Percentiles rank a stretch among this genome's conserved stretches.
Conservation (phyloP, 179 eudicot genomes). For the Patellifolia procumbens region DNA sequence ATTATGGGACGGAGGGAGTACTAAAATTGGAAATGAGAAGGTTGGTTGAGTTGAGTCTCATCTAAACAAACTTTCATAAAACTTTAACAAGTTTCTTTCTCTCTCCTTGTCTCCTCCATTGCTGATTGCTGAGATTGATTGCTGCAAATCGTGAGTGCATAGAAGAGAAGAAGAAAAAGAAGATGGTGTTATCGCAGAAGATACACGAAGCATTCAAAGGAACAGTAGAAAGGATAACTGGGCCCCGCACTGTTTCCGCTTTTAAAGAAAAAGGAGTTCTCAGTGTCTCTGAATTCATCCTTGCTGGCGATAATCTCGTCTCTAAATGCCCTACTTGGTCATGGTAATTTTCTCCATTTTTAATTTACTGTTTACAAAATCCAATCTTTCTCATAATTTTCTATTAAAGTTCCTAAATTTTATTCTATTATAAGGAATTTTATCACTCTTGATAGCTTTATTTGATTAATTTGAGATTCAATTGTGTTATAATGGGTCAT, state of each 20-base stretch:
- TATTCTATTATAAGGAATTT: not conserved
- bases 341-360: slow-evolving; percentile 41
- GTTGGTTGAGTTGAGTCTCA: no score
- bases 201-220: slow-evolving; percentile 91
- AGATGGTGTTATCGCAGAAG: slow-evolving; percentile 77
- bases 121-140: no score
- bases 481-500: not conserved
- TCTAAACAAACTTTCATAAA: no score
- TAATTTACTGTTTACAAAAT: not conserved
- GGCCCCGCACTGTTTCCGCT: slow-evolving; percentile 87
- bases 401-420: no score
- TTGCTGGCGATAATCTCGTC: slow-evolving; percentile 96
- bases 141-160: not conserved
- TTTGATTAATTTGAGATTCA: not conserved
- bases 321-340: slow-evolving; percentile 99
- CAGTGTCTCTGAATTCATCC: slow-evolving; percentile 73
- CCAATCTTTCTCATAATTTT: not conserved
- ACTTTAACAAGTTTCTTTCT: no score
- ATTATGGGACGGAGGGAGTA: no score
- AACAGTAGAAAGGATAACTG: slow-evolving; percentile 84
- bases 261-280: slow-evolving; percentile 97
- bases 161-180: not conserved
- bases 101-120: no score
- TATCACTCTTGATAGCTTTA: not conserved
- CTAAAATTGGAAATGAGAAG: no score